A percentile compares a stretch with the other conserved stretches of the same genome.
Conservation (phyloP, 805 yeast genomes). For the Gaillardinia entomophila region DNA sequence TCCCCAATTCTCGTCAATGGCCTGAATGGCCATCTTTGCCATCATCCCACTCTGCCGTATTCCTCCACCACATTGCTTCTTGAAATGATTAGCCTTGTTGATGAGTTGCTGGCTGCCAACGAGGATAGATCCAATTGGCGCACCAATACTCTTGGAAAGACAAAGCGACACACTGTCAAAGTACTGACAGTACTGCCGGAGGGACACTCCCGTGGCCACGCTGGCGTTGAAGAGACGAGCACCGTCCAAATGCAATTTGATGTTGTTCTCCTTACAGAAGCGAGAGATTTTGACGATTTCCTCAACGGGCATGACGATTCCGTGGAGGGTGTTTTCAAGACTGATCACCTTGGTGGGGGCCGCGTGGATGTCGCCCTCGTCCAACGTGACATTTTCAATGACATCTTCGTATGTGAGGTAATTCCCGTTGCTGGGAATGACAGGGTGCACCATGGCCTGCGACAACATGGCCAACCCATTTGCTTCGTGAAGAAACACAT, state of each 20-base stretch:
- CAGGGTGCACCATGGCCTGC: conserved; percentile 88
- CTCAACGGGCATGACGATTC: conserved; percentile 72
- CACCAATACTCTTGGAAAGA: conserved; percentile 84
- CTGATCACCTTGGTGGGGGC: conserved; percentile 86
- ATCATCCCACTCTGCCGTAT: conserved; percentile 83
- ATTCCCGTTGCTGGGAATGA: conserved; percentile 68
- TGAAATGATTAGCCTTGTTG: conserved; percentile 72
- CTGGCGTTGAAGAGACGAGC: conserved; percentile 95
- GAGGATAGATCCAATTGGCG: conserved; percentile 86
- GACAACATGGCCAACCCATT: conserved; percentile 87
- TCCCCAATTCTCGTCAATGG: conserved; percentile 68
- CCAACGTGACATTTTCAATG: conserved; percentile 51
- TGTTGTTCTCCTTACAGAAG: conserved; percentile 57
- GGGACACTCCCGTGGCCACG: conserved; percentile 61
- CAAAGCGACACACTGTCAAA: conserved; percentile 91
- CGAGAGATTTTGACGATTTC: conserved; percentile 66
- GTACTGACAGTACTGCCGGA: conserved; percentile 63
- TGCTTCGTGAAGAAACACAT: conserved; percentile 79
- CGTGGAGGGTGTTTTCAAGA: conserved; percentile 85
- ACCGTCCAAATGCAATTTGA: conserved; percentile 82
- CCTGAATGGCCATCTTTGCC: conserved; percentile 73
- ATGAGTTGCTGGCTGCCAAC: conserved; percentile 63
- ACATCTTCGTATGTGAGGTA: conserved; percentile 81
- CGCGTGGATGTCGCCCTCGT: conserved; percentile 77
- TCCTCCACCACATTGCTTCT: conserved; percentile 92